Percentiles rank a stretch among this genome's conserved stretches.
Evolutionary conservation across 306 rosid genomes (phyloP).

Genomic region (Benincasa hispida): DNA sequence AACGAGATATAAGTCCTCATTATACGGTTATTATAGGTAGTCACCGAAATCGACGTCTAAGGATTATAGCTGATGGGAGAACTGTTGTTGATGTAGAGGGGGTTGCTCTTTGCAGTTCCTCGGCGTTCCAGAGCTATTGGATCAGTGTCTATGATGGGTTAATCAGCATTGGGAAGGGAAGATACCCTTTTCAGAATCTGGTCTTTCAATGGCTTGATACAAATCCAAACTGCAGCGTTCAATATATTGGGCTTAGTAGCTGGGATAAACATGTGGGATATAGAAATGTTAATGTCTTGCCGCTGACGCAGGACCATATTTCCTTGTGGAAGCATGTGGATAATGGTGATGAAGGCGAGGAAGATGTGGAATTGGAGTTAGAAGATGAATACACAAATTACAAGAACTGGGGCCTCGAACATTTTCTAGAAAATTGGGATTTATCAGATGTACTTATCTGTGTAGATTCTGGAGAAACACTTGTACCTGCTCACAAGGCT

Average conservation of each 20-base stretch:
- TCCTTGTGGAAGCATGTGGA: constrained; percentile 49
- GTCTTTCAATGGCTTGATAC: constrained; percentile 89
- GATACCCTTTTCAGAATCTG: constrained; percentile 72
- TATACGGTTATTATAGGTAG: constrained; percentile 87
- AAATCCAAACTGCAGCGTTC: constrained; percentile 62
- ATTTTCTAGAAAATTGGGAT: constrained; percentile 75
- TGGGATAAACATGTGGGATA: constrained; percentile 96
- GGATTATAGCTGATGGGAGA: constrained; percentile 69
- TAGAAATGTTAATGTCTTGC: constrained; percentile 69
- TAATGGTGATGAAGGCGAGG: constrained; percentile 37
- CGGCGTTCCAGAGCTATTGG: constrained; percentile 89
- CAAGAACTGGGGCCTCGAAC: constrained; percentile 69
- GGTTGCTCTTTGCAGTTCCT: constrained; percentile 63
- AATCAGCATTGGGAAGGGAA: constrained; percentile 77
- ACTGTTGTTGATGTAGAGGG: constrained; percentile 77
- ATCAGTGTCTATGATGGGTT: constrained; percentile 81
- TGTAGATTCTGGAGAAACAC: constrained; percentile 51
- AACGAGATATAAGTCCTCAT: constrained; percentile 79
- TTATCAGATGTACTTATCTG: constrained; percentile 56
- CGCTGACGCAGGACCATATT: constrained; percentile 39
- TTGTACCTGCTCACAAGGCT: constrained; percentile 81
- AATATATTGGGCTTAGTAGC: constrained; percentile 84
- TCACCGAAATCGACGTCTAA: constrained; percentile 69
- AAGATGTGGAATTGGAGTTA: constrained; percentile 26
- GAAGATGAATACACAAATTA: constrained; percentile 28